Evolutionary conservation across 2,329 filamentous ascomycete species (phyloP), one percentile per base, ranked within the genome.

Genomic region (Fusarium stilboides): DNA sequence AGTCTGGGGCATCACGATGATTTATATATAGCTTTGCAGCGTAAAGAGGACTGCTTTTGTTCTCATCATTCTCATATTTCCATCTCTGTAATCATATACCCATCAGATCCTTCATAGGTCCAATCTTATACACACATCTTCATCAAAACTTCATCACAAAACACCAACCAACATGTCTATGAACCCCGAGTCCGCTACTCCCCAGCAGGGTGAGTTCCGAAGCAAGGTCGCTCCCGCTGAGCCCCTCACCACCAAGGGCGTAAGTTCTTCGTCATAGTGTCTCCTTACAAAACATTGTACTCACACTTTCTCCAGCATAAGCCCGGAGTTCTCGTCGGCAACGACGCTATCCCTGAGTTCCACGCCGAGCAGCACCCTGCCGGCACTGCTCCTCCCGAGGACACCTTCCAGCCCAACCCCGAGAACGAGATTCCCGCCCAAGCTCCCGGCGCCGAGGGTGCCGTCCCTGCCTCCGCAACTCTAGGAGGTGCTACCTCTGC

Each of bases 321-420:
- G 75, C 85, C 86, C 5, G 91, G 91, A 53, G 81, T 85, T 70
- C 84, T 87, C 64, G 84, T 88, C 59, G 87, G 87, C 73, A 87
- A 88, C 69, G 89, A 91, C 54, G 80, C 81, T 24, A 75, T 79
- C 14, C 88, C 88, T 20, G 90, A 92, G 74, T 94, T 92, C 82
- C 82, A 86, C 72, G 86, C 87, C 24, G 70, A 93, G 76, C 85
- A 84, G 2, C 79, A 89, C 36, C 84, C 89, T 1, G 79, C 90
- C 0, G 91, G 91, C 62, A 87, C 87, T 5, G 91, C 91, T 0
- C 91, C 91, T 4, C 62, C 62, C 15, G 76, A 81, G 52, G 50
- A 77, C 55, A 80, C 78, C 12, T 83, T 80, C 75, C 69, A 77
- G 40, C 83, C 85, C 13, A 78, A 82, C 49, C 72, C 81, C 2